These are phyloP conservation scores for Globisporangium middletonii DNA, from an alignment of 352 stramenopile genomes.

Conservation along the genomic window DNA sequence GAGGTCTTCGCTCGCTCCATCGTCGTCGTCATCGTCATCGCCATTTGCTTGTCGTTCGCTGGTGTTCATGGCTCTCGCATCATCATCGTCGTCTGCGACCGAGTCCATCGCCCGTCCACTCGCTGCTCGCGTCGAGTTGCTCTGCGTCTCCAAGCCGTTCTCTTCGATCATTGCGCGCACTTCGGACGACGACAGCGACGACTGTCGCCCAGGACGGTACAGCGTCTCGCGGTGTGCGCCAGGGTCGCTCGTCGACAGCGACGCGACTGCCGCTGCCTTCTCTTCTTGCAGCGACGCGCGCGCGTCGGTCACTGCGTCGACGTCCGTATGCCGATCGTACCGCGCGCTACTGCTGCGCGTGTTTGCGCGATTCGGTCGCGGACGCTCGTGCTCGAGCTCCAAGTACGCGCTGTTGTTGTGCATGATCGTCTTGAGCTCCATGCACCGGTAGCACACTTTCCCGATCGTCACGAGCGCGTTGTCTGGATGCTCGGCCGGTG, in stretches of 20 bases:
- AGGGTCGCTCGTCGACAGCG: not conserved
- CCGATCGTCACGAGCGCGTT: constrained; percentile 27
- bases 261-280: not conserved
- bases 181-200: constrained; percentile 27
- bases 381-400: constrained; percentile 4
- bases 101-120: not conserved
- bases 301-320: not conserved
- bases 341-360: too few relatives aligned
- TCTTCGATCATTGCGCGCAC: constrained; percentile 12
- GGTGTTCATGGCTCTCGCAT: not conserved
- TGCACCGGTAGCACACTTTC: constrained; percentile 56
- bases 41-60: not conserved
- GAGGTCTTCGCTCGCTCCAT: constrained; percentile 20
- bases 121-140: not conserved
- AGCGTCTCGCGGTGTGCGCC: not conserved
- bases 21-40: constrained; percentile 21
- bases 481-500: not conserved
- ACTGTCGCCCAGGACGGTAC: not conserved
- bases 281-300: not conserved
- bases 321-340: not conserved
- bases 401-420: constrained; percentile 25
- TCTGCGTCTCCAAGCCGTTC: not conserved
- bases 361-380: not conserved
- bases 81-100: not conserved
- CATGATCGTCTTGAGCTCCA: constrained; percentile 40